Evolutionary conservation across 176 grass and related monocot genomes (phyloP).

Genomic region (Oryza rufipogon): DNA sequence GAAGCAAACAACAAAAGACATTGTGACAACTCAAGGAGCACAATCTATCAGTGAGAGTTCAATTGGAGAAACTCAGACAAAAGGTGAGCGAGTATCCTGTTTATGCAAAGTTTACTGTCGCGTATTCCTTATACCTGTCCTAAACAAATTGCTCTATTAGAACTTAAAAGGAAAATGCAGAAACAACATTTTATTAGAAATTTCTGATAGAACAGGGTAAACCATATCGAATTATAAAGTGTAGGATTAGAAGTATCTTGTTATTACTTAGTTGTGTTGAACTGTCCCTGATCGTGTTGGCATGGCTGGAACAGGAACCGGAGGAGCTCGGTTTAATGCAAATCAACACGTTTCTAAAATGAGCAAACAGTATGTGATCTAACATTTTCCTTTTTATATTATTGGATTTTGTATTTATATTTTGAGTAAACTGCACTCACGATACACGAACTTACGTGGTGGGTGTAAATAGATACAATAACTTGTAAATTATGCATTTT

Average conservation of each 20-base stretch:
- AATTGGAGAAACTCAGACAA: neutral
- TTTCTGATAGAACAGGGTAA: neutral
- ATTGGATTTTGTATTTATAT: constrained; percentile 20
- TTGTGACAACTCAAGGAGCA: neutral
- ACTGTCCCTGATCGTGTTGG: neutral
- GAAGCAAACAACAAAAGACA: constrained; percentile 23
- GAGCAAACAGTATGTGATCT: constrained; percentile 23
- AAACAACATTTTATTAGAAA: neutral
- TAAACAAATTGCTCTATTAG: constrained; percentile 4
- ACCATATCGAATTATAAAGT: neutral
- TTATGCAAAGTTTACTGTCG: neutral
- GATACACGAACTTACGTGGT: too few species aligned
- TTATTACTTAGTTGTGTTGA: constrained; percentile 32
- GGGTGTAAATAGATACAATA: too few species aligned
- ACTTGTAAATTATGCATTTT: too few species aligned
- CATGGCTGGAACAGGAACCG: constrained; percentile 39
- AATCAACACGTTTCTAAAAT: constrained; percentile 56
- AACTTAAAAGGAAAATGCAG: constrained; percentile 3
- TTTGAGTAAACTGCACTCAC: neutral
- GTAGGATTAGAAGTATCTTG: constrained; percentile 12
- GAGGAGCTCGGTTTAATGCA: constrained; percentile 47
- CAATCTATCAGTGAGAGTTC: neutral
- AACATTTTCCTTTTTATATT: constrained; percentile 1
- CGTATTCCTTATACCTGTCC: neutral
- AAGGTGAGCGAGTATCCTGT: constrained; percentile 36